A percentile compares a stretch with the other conserved stretches of the same genome.
These are phyloP conservation scores for Colletotrichum australisinense DNA, from an alignment of 2,329 filamentous ascomycete species.

Conservation along the genomic window DNA sequence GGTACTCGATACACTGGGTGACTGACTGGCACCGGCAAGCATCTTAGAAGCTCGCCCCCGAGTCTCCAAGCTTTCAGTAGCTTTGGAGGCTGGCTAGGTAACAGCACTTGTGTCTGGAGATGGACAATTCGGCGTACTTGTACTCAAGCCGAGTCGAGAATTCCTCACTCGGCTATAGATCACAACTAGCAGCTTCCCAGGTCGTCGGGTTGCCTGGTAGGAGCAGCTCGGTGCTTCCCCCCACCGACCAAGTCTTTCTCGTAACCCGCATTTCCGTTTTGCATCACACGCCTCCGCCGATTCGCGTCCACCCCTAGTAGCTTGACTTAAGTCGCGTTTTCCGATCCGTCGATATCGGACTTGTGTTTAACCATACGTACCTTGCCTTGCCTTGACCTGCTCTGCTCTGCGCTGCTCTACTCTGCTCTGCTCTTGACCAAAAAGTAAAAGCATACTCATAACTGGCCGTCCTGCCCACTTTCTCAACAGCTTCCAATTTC, in stretches of 20 bases:
- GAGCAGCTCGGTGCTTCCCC: background rate
- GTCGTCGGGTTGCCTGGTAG: background rate
- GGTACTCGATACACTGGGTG: background rate
- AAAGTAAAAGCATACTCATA: background rate
- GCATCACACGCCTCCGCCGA: conserved; percentile 7
- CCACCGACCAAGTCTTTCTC: conserved; percentile 4
- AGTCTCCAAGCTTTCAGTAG: background rate
- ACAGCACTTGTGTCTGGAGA: background rate
- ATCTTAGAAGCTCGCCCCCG: background rate
- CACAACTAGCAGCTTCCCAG: background rate
- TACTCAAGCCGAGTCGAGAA: background rate
- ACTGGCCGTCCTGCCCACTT: conserved; percentile 8
- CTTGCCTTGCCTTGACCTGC: background rate
- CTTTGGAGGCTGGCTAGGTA: too few species aligned
- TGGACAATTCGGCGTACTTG: background rate
- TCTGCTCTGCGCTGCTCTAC: conserved; percentile 1
- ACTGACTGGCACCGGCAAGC: background rate
- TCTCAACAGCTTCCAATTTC: background rate
- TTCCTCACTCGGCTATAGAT: conserved; percentile 7
- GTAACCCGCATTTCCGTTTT: conserved; percentile 30
- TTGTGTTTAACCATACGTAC: background rate
- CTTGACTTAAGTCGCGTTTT: conserved; percentile 10
- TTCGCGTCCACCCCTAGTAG: background rate
- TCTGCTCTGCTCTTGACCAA: conserved; percentile 16
- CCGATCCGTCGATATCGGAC: conserved; percentile 26